A percentile compares a stretch with the other conserved stretches of the same genome.
These are phyloP conservation scores for Phalaenopsis equestris DNA, from an alignment of 106 monocot genomes.

Conservation along the genomic window DNA sequence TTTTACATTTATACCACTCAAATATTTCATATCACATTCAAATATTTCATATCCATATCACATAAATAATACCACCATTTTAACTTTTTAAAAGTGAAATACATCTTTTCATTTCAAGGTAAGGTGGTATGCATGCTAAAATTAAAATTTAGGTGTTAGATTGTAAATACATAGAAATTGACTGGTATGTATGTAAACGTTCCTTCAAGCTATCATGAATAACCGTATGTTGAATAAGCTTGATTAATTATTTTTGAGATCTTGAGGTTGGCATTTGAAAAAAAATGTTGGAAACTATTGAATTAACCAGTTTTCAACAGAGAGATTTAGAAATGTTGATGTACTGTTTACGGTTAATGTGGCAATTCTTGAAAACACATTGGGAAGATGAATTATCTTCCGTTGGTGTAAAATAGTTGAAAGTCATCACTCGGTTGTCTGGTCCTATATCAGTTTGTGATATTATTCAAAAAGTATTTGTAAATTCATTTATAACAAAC, in stretches of 20 bases:
- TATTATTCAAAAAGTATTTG: neutral
- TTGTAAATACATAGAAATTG: too few species aligned
- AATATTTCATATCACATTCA: too few species aligned
- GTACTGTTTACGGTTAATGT: neutral
- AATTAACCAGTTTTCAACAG: neutral
- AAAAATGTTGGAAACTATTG: neutral
- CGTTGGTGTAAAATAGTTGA: neutral
- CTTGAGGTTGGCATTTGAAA: constrained; percentile 3
- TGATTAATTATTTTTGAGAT: neutral
- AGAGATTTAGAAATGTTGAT: neutral
- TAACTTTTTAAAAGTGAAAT: too few species aligned
- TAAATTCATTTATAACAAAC: neutral
- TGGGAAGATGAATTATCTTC: neutral
- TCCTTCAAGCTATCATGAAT: neutral
- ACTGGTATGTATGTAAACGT: neutral
- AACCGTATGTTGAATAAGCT: neutral
- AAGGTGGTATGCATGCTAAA: too few species aligned
- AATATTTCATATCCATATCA: too few species aligned
- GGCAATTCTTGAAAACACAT: neutral
- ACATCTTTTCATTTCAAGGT: too few species aligned
- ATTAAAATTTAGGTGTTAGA: too few species aligned
- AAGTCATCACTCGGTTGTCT: neutral
- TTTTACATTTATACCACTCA: too few species aligned
- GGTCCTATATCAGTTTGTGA: neutral
- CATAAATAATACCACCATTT: too few species aligned